Percentiles rank a stretch among this genome's conserved stretches.
Evolutionary conservation across 1,139 yeast genomes (phyloP).

Genomic region (Geotrichum klebahnii): DNA sequence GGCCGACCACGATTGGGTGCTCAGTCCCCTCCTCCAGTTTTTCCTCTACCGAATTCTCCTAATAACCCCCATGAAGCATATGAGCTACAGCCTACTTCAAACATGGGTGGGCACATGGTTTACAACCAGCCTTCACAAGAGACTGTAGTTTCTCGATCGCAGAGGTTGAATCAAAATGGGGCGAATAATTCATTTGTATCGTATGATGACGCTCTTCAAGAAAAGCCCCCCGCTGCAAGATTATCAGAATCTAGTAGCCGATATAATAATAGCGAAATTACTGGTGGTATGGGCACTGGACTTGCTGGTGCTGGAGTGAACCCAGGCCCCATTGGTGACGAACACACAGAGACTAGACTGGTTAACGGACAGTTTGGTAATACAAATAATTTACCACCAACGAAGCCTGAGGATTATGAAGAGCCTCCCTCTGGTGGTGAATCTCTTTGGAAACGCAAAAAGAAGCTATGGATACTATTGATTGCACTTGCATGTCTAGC

Average conservation of each 20-base stretch:
- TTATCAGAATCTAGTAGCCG: slow-evolving; percentile 8
- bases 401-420: background rate
- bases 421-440: background rate
- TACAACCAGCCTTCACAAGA: slow-evolving; percentile 12
- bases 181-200: background rate
- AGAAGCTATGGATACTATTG: slow-evolving; percentile 22
- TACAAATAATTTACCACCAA: background rate
- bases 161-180: background rate
- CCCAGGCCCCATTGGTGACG: slow-evolving; percentile 1
- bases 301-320: slow-evolving; percentile 3
- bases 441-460: slow-evolving; percentile 19
- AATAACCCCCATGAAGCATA: background rate
- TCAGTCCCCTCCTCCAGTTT: slow-evolving; percentile 6
- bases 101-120: background rate
- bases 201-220: background rate
- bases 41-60: slow-evolving; percentile 12
- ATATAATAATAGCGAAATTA: slow-evolving; percentile 3
- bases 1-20: background rate
- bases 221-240: background rate
- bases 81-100: background rate
- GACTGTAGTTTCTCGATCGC: slow-evolving; percentile 1
- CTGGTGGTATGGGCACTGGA: background rate
- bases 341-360: slow-evolving; percentile 7
- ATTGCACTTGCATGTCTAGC: slow-evolving; percentile 24
- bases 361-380: background rate